phyloP scores from a whole-genome alignment of 331 rosid species.

The Dryas integrifolia region DNA sequence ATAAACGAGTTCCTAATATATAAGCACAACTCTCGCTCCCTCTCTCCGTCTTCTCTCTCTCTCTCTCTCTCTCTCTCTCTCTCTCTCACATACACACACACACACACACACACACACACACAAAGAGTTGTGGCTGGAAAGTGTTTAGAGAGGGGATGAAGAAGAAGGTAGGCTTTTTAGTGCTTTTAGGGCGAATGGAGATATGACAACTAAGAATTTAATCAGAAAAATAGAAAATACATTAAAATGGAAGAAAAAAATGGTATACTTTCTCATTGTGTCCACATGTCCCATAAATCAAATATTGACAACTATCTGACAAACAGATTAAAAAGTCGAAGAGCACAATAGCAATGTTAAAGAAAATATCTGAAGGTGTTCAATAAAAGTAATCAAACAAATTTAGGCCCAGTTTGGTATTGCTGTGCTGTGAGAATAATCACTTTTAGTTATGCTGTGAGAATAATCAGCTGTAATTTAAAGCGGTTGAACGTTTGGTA shows the following conservation, averaged over 20 bases:
- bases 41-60: background rate
- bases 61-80: background rate
- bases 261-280: background rate
- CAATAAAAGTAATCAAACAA: background rate
- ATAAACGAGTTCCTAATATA: background rate
- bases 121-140: background rate
- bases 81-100: no score
- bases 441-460: no score
- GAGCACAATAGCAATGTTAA: background rate
- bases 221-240: background rate
- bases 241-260: background rate
- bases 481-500: no score
- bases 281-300: background rate
- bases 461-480: no score
- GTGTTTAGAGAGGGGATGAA: background rate
- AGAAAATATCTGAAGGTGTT: background rate
- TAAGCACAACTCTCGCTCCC: background rate
- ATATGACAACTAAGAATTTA: background rate
- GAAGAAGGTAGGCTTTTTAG: no score
- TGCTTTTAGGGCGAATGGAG: background rate
- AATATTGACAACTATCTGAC: background rate
- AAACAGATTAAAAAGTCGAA: background rate
- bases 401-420: background rate
- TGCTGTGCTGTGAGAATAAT: no score
- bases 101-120: background rate